A percentile compares a stretch with the other conserved stretches of the same genome.
Conservation (phyloP, 164 flowering plant genomes). For the Liquidambar formosana region DNA sequence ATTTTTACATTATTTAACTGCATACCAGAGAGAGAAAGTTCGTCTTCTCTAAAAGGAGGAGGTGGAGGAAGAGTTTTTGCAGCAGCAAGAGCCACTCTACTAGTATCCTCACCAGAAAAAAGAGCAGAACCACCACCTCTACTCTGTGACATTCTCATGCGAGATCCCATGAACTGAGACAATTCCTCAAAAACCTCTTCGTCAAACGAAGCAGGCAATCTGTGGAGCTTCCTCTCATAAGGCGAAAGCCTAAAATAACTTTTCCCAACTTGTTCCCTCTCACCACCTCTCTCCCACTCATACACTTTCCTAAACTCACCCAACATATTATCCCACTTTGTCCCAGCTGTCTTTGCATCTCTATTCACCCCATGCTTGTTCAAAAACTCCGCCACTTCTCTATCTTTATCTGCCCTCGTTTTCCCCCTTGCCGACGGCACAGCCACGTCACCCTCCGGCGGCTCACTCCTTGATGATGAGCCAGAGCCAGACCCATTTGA, state of each 20-base stretch:
- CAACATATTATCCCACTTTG: slow-evolving; percentile 87
- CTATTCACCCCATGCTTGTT: slow-evolving; percentile 57
- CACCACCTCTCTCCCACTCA: slow-evolving; percentile 75
- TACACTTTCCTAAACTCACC: slow-evolving; percentile 80
- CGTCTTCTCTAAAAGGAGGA: slow-evolving; percentile 37
- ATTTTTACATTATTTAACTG: no score
- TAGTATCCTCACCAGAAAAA: slow-evolving; percentile 13
- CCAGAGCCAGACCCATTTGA: slow-evolving; percentile 6
- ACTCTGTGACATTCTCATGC: slow-evolving; percentile 37
- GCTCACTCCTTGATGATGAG: slow-evolving; percentile 10
- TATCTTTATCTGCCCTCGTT: slow-evolving; percentile 74
- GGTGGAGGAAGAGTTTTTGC: slow-evolving; percentile 34
- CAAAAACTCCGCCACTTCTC: slow-evolving; percentile 68
- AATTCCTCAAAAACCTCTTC: slow-evolving; percentile 78
- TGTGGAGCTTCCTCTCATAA: slow-evolving; percentile 67
- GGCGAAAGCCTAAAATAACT: slow-evolving; percentile 80
- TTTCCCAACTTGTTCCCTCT: slow-evolving; percentile 55
- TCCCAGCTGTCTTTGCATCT: slow-evolving; percentile 77
- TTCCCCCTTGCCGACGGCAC: slow-evolving; percentile 36
- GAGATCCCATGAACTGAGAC: slow-evolving; percentile 69
- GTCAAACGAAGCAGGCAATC: slow-evolving; percentile 78
- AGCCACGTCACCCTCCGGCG: neutral
- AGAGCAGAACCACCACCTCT: neutral
- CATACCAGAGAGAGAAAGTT: slow-evolving; percentile 31
- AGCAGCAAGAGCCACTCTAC: neutral